Base-by-base conservation (phyloP, 768 basidiomycete species). In the Imleria badia region DNA sequence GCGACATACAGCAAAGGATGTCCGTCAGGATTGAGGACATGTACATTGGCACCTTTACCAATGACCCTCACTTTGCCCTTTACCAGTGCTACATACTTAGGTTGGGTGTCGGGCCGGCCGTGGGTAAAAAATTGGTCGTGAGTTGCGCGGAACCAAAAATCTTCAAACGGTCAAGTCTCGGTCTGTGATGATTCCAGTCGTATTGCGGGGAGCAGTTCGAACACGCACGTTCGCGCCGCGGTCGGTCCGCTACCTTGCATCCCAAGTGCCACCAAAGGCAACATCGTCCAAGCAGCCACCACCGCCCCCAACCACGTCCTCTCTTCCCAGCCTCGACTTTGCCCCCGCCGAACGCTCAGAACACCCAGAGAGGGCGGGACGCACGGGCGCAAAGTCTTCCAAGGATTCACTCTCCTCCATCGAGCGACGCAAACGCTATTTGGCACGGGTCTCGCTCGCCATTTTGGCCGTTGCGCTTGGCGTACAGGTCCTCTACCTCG, bases 381-480 rank as follows among this genome's bases (percentile, higher is more conserved):
- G 85, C 48, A 92, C 91, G 0, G 90, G 91, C 14, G 91, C 91
- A 47, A 78, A 75, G 67, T 91, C 89, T 3, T 86, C 89, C 14
- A 89, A 86, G 62, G 86, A 87, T 47, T 83, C 85, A 13, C 78
- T 93, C 48, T 89, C 89, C 15, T 85, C 85, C 47, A 87, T 86
- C 56, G 96, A 97, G 72, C 78, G 81, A 60, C 79, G 79, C 64
- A 78, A 91, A 55, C 75, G 81, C 57, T 72, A 78, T 56, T 70
- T 85, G 62, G 78, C 82, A 6, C 74, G 87, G 33, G 61, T 84
- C 1, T 77, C 82, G 19, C 64, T 89, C 40, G 82, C 69, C 1
- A 41, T 85, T 33, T 66, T 90, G 9, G 73, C 77, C 5, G 64
- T 85, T 12, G 90, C 81, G 3, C 69, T 87, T 5, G 79, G 81